Conservation (phyloP, 495 filamentous ascomycete genomes). For the Margaritispora aquatica region DNA sequence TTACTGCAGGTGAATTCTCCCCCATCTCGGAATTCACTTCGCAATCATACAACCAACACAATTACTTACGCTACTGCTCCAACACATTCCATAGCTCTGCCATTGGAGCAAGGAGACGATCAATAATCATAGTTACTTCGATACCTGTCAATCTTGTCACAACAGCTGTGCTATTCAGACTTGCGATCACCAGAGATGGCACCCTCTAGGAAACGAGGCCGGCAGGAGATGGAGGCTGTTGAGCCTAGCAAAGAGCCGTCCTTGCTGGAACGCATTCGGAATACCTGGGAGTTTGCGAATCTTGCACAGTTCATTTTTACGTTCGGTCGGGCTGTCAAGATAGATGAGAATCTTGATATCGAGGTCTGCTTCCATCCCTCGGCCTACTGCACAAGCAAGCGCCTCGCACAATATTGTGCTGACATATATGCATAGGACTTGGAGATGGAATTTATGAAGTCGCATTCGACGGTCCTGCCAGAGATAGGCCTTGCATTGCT, state of each 20-base stretch:
- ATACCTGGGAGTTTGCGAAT: slow-evolving; percentile 93
- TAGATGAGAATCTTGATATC: slow-evolving; percentile 78
- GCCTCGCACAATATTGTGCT: background rate
- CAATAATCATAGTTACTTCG: background rate
- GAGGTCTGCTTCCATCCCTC: slow-evolving; percentile 52
- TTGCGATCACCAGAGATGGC: slow-evolving; percentile 36
- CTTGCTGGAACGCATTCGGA: slow-evolving; percentile 65
- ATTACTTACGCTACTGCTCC: background rate
- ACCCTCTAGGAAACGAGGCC: slow-evolving; percentile 60
- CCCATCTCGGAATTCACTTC: background rate
- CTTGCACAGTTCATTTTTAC: slow-evolving; percentile 87
- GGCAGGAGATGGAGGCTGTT: slow-evolving; percentile 54
- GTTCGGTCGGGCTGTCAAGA: slow-evolving; percentile 83
- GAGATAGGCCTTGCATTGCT: slow-evolving; percentile 84
- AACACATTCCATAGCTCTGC: background rate
- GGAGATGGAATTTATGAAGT: slow-evolving; percentile 80
- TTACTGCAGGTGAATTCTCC: background rate
- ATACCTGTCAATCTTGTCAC: too few species aligned
- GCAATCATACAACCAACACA: background rate
- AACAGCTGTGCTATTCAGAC: too few species aligned
- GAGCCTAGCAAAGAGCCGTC: slow-evolving; percentile 42
- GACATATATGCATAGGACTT: slow-evolving; percentile 56
- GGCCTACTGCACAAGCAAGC: background rate
- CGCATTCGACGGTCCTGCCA: slow-evolving; percentile 63
- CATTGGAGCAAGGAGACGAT: background rate